These are phyloP conservation scores for Hirschioporus abietinus DNA, from an alignment of 768 basidiomycete species.

Conservation along the genomic window DNA sequence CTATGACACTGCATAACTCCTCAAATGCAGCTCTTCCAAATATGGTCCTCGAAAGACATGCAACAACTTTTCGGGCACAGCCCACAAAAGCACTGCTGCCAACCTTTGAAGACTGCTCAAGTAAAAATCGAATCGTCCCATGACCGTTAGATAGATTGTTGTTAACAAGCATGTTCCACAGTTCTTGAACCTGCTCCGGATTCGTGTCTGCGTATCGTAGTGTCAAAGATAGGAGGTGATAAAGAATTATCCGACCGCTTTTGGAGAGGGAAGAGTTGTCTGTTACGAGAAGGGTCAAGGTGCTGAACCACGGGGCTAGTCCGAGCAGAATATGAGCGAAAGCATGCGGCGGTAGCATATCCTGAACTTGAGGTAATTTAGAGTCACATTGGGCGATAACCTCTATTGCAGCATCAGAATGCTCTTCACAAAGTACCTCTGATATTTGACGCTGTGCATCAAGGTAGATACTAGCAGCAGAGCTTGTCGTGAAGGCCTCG, in stretches of 20 bases:
- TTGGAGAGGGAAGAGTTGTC: constrained; percentile 49
- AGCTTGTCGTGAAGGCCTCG: constrained; percentile 67
- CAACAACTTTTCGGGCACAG: constrained; percentile 76
- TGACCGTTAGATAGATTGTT: constrained; percentile 71
- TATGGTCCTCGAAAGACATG: constrained; percentile 74
- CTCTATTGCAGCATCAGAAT: constrained; percentile 54
- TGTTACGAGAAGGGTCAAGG: constrained; percentile 64
- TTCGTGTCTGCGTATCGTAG: constrained; percentile 67
- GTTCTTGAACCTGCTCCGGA: constrained; percentile 70
- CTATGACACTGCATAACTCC: constrained; percentile 80
- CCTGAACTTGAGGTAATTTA: constrained; percentile 63
- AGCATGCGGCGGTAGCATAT: constrained; percentile 31
- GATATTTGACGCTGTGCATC: constrained; percentile 76
- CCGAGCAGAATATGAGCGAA: constrained; percentile 52
- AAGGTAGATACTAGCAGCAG: constrained; percentile 70
- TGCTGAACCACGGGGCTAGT: constrained; percentile 79
- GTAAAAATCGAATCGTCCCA: constrained; percentile 73
- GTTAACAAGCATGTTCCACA: constrained; percentile 79
- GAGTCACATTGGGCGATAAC: constrained; percentile 68
- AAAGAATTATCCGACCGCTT: constrained; percentile 61
- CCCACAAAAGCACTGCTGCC: constrained; percentile 72
- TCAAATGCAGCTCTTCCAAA: constrained; percentile 71
- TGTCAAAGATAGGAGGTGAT: constrained; percentile 81
- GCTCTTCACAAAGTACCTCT: constrained; percentile 73
- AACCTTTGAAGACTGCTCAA: constrained; percentile 85